Conservation (phyloP, 257 asterid genomes). For the Penstemon barbatus region DNA sequence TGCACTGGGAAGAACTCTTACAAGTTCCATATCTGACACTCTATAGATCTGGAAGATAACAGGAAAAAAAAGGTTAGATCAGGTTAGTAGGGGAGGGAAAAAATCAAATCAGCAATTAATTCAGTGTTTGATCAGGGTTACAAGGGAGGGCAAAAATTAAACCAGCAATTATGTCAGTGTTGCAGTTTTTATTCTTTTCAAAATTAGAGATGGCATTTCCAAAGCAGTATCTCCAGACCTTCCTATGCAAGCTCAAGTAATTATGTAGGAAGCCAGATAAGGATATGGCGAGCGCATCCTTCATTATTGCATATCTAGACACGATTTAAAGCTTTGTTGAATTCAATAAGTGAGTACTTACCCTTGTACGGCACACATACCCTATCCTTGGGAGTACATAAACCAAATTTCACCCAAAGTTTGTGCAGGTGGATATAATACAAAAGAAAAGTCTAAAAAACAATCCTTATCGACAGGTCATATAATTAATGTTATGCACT, state of each 20-base stretch:
- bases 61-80: conserved; percentile 26
- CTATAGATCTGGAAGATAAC: conserved; percentile 61
- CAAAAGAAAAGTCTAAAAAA: not conserved
- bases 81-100: not conserved
- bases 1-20: conserved; percentile 92
- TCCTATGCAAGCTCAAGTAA: not conserved
- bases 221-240: not conserved
- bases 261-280: not conserved
- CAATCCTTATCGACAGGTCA: conserved; percentile 4
- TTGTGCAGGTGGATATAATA: too few relatives aligned
- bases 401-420: not conserved
- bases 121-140: not conserved
- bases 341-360: conserved; percentile 3
- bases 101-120: not conserved
- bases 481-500: not conserved
- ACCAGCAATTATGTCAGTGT: not conserved
- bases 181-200: not conserved
- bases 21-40: conserved; percentile 95
- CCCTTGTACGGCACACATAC: not conserved
- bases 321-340: not conserved
- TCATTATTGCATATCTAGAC: too few relatives aligned
- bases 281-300: not conserved
- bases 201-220: not conserved
- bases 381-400: not conserved
- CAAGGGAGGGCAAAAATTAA: too few relatives aligned